phyloP scores from a whole-genome alignment of 768 basidiomycete species.

The Podaxis sp. region DNA sequence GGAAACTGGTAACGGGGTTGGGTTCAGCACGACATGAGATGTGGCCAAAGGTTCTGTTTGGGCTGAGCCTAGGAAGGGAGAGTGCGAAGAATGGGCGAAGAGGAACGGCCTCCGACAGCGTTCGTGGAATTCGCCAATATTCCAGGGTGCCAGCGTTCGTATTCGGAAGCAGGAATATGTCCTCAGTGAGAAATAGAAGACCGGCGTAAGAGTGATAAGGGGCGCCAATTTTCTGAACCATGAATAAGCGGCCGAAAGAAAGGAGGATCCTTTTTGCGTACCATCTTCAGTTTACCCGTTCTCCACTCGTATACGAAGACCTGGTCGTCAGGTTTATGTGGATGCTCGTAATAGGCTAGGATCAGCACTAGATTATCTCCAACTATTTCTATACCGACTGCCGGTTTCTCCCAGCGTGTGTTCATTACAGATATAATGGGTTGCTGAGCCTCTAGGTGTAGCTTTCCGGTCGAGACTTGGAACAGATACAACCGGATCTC shows the following conservation, averaged over 20 bases:
- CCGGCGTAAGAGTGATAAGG: conserved; percentile 28
- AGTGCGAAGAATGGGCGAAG: conserved; percentile 25
- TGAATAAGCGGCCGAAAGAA: neutral
- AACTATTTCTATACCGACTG: conserved; percentile 45
- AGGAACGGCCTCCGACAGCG: conserved; percentile 13
- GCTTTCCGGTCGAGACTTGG: conserved; percentile 35
- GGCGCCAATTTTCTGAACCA: conserved; percentile 20
- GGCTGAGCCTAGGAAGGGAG: conserved; percentile 30
- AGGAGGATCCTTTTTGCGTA: conserved; percentile 20
- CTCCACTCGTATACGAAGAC: conserved; percentile 48
- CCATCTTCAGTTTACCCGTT: conserved; percentile 34
- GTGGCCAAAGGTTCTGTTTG: conserved; percentile 20
- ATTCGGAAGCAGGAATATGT: conserved; percentile 36
- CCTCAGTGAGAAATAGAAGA: conserved; percentile 34
- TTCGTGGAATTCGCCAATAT: conserved; percentile 33
- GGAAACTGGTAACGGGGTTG: conserved; percentile 28
- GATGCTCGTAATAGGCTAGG: conserved; percentile 25
- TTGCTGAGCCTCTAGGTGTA: conserved; percentile 34
- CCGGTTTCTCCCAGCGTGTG: conserved; percentile 25
- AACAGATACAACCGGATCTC: conserved; percentile 15
- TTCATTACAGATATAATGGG: conserved; percentile 30
- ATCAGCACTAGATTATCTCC: conserved; percentile 43
- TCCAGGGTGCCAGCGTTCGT: conserved; percentile 29
- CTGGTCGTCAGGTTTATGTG: conserved; percentile 22
- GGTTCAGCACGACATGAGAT: conserved; percentile 43